Conservation (phyloP, 208 protist species). For the Acanthamoeba royreba region DNA sequence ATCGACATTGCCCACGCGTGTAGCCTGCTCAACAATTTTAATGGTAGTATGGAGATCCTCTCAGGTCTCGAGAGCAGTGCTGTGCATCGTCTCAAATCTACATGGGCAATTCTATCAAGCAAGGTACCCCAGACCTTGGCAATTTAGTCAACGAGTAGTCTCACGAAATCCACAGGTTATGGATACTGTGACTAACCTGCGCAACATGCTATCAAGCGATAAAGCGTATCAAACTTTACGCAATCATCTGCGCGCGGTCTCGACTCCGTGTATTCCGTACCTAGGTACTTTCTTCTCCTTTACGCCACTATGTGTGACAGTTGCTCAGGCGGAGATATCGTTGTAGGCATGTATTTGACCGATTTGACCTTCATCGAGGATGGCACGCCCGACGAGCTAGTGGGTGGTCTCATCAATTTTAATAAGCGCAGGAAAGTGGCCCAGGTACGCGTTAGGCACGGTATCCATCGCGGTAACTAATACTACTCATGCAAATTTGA, state of each 20-base stretch:
- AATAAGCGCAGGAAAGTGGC: background rate
- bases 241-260: background rate
- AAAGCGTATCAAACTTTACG: background rate
- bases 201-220: background rate
- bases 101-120: background rate
- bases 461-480: background rate
- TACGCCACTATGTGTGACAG: too few species aligned
- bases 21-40: background rate
- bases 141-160: too few species aligned
- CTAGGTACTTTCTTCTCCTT: background rate
- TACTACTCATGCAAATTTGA: background rate
- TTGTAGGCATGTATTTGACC: background rate
- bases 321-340: too few species aligned
- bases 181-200: too few species aligned
- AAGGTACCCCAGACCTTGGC: background rate
- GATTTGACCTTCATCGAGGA: slow-evolving; percentile 32
- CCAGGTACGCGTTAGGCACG: background rate
- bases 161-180: too few species aligned
- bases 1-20: background rate
- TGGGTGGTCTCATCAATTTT: background rate
- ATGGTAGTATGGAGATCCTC: background rate
- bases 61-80: background rate
- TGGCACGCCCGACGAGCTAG: background rate
- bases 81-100: background rate
- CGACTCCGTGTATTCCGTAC: background rate